A percentile compares a stretch with the other conserved stretches of the same genome.
Conservation (phyloP, 176 grass and related monocot genomes). For the Raddia guianensis region DNA sequence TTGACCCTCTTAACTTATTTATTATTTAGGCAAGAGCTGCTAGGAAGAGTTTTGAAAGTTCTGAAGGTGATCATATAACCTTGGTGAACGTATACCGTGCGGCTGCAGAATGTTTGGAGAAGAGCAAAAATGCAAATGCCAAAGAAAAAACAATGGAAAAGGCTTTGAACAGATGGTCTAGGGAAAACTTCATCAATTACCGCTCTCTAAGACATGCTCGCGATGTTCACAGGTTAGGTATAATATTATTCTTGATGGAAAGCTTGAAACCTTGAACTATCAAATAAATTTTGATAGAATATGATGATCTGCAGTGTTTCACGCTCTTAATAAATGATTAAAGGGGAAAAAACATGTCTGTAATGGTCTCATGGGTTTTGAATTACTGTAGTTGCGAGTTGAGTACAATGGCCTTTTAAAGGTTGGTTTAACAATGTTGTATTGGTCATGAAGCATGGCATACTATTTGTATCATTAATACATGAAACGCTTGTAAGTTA, state of each 20-base stretch:
- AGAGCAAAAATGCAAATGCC: constrained; percentile 72
- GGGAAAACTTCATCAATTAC: constrained; percentile 89
- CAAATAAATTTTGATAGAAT: background rate
- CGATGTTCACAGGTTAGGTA: constrained; percentile 82
- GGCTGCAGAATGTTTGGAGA: constrained; percentile 75
- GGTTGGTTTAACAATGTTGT: background rate
- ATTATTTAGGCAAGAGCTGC: constrained; percentile 76
- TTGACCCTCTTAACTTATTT: constrained; percentile 24
- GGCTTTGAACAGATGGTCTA: constrained; percentile 85
- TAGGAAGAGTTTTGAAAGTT: constrained; percentile 85
- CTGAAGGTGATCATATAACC: constrained; percentile 83
- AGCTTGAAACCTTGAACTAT: background rate
- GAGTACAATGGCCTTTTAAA: background rate
- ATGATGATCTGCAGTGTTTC: background rate
- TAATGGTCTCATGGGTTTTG: constrained; percentile 2
- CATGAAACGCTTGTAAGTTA: background rate
- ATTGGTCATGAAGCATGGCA: background rate
- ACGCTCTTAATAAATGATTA: background rate
- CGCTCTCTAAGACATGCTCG: constrained; percentile 71
- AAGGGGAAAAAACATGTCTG: background rate
- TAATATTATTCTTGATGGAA: background rate
- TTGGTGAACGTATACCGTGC: constrained; percentile 84
- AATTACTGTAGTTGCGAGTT: background rate
- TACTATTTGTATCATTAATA: background rate
- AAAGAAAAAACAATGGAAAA: constrained; percentile 93